Conservation (phyloP, 2,329 filamentous ascomycete genomes). For the Diaporthe ilicicola region DNA sequence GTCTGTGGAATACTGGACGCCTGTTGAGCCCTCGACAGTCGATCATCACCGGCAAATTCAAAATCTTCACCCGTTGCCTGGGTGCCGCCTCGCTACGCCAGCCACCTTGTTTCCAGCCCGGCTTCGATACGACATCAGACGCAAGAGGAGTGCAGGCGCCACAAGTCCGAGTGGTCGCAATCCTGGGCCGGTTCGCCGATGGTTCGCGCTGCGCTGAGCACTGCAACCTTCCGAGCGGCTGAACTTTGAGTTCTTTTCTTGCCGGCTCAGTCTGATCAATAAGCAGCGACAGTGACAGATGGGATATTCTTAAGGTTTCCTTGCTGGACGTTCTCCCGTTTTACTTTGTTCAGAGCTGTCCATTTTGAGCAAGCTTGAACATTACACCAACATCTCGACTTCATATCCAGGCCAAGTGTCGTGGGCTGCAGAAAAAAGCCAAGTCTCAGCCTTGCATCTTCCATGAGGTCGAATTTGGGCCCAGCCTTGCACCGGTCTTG, state of each 20-base stretch:
- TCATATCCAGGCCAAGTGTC: background rate
- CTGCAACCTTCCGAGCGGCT: background rate
- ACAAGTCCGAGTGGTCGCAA: background rate
- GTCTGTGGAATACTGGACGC: background rate
- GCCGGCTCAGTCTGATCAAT: background rate
- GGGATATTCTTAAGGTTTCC: background rate
- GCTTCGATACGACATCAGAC: slow-evolving; percentile 2
- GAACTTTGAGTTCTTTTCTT: slow-evolving; percentile 7
- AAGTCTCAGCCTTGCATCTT: slow-evolving; percentile 32
- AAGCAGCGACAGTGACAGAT: background rate
- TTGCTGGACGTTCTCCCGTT: background rate
- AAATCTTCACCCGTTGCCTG: background rate
- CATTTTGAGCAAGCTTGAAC: background rate
- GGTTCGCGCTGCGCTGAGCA: background rate
- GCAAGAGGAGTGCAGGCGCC: background rate
- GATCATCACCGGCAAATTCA: background rate
- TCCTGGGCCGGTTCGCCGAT: background rate
- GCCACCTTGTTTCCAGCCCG: slow-evolving; percentile 3
- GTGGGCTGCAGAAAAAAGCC: slow-evolving; percentile 10
- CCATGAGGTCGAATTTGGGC: slow-evolving; percentile 11
- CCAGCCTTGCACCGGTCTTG: background rate
- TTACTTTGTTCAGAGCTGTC: background rate
- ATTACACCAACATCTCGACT: background rate
- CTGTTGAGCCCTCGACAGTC: slow-evolving; percentile 3
- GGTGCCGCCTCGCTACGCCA: slow-evolving; percentile 2